phyloP scores from a whole-genome alignment of 2,329 filamentous ascomycete genomes.

The Esteya vermicola region DNA sequence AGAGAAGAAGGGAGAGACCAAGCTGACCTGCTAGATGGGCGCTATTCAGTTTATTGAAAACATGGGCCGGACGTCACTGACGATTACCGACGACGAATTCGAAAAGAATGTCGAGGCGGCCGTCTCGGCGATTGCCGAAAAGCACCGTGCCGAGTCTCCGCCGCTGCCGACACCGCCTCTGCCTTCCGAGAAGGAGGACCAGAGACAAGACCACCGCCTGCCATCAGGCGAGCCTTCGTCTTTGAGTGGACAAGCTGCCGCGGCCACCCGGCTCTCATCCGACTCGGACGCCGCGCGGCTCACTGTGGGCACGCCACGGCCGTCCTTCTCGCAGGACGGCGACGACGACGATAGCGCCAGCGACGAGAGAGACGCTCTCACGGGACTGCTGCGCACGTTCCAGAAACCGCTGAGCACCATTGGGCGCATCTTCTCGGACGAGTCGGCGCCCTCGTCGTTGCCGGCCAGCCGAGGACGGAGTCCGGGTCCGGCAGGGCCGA shows the following conservation, averaged over 20 bases:
- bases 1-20: neutral
- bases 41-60: constrained; percentile 95
- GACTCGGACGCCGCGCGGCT: constrained; percentile 20
- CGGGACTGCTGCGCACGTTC: constrained; percentile 75
- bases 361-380: constrained; percentile 49
- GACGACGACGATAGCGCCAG: constrained; percentile 53
- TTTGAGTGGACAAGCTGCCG: too few species aligned
- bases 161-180: constrained; percentile 23
- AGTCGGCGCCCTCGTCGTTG: constrained; percentile 26
- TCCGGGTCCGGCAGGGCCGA: neutral
- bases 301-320: constrained; percentile 27
- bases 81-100: constrained; percentile 89
- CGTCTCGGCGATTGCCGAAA: constrained; percentile 89
- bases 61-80: constrained; percentile 83
- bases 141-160: constrained; percentile 48
- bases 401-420: constrained; percentile 84
- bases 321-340: constrained; percentile 18
- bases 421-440: constrained; percentile 81
- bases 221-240: constrained; percentile 16
- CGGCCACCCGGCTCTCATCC: constrained; percentile 20
- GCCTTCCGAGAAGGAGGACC: constrained; percentile 29
- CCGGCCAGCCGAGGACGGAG: constrained; percentile 20
- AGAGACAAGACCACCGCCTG: constrained; percentile 8
- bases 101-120: constrained; percentile 92
- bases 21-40: constrained; percentile 47